Base-by-base conservation (phyloP, 2,329 filamentous ascomycete genomes). In the Hypoxylon sp. region DNA sequence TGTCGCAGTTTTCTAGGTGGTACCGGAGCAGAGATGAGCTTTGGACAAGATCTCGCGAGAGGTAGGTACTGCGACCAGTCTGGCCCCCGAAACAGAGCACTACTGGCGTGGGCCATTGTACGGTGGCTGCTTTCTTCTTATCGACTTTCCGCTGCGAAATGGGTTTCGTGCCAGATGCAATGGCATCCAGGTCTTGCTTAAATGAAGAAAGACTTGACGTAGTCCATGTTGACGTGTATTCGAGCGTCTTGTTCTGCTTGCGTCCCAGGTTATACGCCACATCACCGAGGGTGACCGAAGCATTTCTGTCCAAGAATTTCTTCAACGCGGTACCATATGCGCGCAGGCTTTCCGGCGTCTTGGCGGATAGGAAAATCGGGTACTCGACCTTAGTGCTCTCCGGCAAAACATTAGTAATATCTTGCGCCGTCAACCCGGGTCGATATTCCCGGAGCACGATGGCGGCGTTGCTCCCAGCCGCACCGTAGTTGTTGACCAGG, bases 401-500 rank as follows among this genome's bases (percentile, higher is more conserved):
- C 15, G 42, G 42, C 15, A 52, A 19, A 10, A 39, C 19, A 17
- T 19, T 48, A 8, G 17, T 48, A 7, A 15, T 39, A 13, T 60
- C 61, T 21, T 31, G 44, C 11, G 59, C 63, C 1, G 39, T 42
- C 32, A 37, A 29, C 8, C 2, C 19, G 7, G 32, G 42, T 27
- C 55, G 50, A n/a, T 65, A 55, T 48, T 74, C 69, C 15, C 71
- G 67, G 57, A 73, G 66, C 6, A 77, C 32, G 10, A 79, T 21
- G 15, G 78, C 73, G 2, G 76, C 73, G 47, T 81, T 81, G 37
- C 73, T 76, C 0, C 80, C 80, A 5, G 78, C 73, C 1, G 80
- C 80, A 6, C 80, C 80, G 39, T 80, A 81, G 47, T 74, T 81
- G 62, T 79, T 82, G 27, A 82, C 66, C 2, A 74, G 67, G 2